Conservation (phyloP, 2,329 filamentous ascomycete genomes). For the Penicillium sp. region DNA sequence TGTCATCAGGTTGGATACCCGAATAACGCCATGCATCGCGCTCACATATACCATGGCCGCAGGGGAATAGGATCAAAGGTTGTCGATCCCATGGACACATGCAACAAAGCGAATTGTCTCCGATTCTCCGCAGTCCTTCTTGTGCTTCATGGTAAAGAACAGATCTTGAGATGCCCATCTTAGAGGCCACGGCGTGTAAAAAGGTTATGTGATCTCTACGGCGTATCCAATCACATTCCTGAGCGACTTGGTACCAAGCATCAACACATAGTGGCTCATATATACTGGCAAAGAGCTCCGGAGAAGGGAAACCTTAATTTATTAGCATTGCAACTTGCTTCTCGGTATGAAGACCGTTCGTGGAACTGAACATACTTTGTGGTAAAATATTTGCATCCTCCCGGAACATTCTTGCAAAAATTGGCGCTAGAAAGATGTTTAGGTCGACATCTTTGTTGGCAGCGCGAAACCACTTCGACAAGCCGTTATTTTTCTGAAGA, state of each 20-base stretch:
- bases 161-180: neutral
- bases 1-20: neutral
- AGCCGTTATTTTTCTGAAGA: too few relatives aligned
- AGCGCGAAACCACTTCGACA: too few relatives aligned
- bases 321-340: too few relatives aligned
- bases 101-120: neutral
- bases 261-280: constrained; percentile 3
- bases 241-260: neutral
- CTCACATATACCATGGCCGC: constrained; percentile 6
- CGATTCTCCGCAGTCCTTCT: neutral
- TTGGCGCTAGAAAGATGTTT: too few relatives aligned
- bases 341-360: too few relatives aligned
- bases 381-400: too few relatives aligned
- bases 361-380: too few relatives aligned
- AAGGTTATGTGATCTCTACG: neutral
- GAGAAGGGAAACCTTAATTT: too few relatives aligned
- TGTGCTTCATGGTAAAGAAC: neutral
- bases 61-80: constrained; percentile 1
- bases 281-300: constrained; percentile 2
- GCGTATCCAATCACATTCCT: neutral
- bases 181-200: neutral
- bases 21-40: constrained; percentile 6
- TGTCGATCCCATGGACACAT: constrained; percentile 4
- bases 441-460: too few relatives aligned
- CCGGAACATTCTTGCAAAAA: too few relatives aligned